Percentiles rank a stretch among this genome's conserved stretches.
phyloP scores from a whole-genome alignment of 164 flowering plant genomes.

The Pachysandra terminalis region DNA sequence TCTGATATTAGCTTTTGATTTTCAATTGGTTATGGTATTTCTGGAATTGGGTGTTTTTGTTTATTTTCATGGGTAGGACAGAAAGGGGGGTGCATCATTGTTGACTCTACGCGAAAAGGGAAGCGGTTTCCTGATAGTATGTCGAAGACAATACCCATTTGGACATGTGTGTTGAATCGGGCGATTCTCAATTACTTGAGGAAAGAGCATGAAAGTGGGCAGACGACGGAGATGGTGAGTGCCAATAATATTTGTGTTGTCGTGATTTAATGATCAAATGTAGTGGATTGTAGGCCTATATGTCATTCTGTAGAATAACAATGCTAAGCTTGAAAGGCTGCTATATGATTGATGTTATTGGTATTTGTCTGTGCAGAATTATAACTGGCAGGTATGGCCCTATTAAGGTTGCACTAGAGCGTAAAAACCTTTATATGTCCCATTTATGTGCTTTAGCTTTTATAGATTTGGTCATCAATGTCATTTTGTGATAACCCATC shows the following conservation, averaged over 20 bases:
- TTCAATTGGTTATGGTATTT: slow-evolving; percentile 4
- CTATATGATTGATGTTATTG: neutral
- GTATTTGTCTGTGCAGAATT: too few relatives aligned
- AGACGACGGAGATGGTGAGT: slow-evolving; percentile 10
- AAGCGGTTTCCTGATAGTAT: slow-evolving; percentile 97
- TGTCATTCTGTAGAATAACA: neutral
- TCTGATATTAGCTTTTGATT: neutral
- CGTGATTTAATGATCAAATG: slow-evolving; percentile 1
- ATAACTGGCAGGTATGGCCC: too few relatives aligned
- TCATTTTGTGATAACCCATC: too few relatives aligned
- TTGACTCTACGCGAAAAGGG: slow-evolving; percentile 94
- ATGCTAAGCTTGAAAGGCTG: neutral
- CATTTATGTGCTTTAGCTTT: too few relatives aligned
- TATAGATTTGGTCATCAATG: too few relatives aligned
- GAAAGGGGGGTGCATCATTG: slow-evolving; percentile 86
- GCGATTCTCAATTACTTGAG: slow-evolving; percentile 39
- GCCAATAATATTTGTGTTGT: neutral
- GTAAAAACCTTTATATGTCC: too few relatives aligned
- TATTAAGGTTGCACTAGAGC: too few relatives aligned
- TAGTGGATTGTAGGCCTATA: neutral
- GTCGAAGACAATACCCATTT: slow-evolving; percentile 95
- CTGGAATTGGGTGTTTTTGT: slow-evolving; percentile 1
- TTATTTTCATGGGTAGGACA: slow-evolving; percentile 56
- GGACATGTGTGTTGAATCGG: slow-evolving; percentile 88
- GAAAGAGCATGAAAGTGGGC: slow-evolving; percentile 10